phyloP scores from a whole-genome alignment of 306 rosid genomes.

The Cucumis melo region DNA sequence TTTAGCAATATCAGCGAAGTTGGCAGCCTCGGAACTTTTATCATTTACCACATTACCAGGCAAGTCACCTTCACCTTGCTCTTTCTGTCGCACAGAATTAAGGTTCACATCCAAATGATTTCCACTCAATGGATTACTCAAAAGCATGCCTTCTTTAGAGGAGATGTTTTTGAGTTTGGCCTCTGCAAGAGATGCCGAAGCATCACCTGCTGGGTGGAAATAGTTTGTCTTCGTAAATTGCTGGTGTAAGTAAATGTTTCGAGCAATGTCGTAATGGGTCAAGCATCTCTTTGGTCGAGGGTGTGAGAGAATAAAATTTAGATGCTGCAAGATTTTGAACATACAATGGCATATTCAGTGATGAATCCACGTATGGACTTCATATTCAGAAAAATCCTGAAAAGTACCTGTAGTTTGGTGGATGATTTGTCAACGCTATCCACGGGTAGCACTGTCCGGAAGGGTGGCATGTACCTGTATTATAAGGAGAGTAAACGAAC shows the following conservation, averaged over 20 bases:
- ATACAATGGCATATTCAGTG: not conserved
- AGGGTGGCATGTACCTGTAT: constrained; percentile 21
- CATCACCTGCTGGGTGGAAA: constrained; percentile 18
- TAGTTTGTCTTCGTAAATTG: constrained; percentile 24
- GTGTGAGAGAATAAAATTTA: constrained; percentile 21
- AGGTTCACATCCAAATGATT: constrained; percentile 16
- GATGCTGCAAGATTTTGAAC: constrained; percentile 24
- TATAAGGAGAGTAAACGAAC: not conserved
- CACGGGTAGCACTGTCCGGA: constrained; percentile 12
- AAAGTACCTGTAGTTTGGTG: constrained; percentile 22
- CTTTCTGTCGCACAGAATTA: constrained; percentile 14
- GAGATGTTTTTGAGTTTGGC: constrained; percentile 23
- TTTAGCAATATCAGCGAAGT: constrained; percentile 18
- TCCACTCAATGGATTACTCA: constrained; percentile 22
- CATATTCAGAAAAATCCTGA: not conserved
- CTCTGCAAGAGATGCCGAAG: constrained; percentile 25
- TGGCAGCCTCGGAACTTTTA: constrained; percentile 18
- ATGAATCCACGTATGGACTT: not conserved
- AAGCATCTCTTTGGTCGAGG: constrained; percentile 39
- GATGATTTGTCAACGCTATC: constrained; percentile 9
- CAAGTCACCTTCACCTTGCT: constrained; percentile 12
- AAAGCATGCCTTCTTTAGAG: constrained; percentile 16
- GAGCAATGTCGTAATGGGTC: constrained; percentile 58
- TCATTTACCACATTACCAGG: constrained; percentile 16
- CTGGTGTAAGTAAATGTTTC: constrained; percentile 44